Percentiles rank a stretch among this genome's conserved stretches.
These are phyloP conservation scores for Saturnispora ahearnii DNA, from an alignment of 805 yeast genomes.

Conservation along the genomic window DNA sequence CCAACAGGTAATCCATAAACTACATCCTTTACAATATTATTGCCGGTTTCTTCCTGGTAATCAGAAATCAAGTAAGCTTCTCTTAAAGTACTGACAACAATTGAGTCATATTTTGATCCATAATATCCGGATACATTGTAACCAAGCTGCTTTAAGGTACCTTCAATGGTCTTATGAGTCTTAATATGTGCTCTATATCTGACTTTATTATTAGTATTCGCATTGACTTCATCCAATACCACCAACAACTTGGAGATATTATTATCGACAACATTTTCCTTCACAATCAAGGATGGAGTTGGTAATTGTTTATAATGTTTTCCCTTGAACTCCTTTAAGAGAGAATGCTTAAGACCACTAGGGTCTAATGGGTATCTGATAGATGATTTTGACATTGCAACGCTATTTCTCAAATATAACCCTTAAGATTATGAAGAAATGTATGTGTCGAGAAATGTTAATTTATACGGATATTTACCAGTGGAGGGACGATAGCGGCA, in stretches of 20 bases:
- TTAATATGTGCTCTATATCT: slow-evolving; percentile 62
- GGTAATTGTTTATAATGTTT: slow-evolving; percentile 32
- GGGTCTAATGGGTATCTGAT: slow-evolving; percentile 9
- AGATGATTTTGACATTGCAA: slow-evolving; percentile 3
- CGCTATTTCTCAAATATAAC: neutral
- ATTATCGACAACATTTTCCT: slow-evolving; percentile 20
- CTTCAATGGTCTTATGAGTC: slow-evolving; percentile 64
- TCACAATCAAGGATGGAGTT: slow-evolving; percentile 49
- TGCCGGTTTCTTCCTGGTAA: slow-evolving; percentile 8
- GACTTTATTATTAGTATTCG: slow-evolving; percentile 9
- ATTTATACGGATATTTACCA: neutral
- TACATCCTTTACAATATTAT: slow-evolving; percentile 32
- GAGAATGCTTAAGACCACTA: slow-evolving; percentile 7
- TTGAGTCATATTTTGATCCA: slow-evolving; percentile 21
- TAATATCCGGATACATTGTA: slow-evolving; percentile 32
- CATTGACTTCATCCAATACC: slow-evolving; percentile 3
- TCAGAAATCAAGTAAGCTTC: slow-evolving; percentile 47
- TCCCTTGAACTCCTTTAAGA: slow-evolving; percentile 29
- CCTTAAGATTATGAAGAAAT: no score
- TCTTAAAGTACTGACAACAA: slow-evolving; percentile 59
- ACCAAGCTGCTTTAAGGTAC: slow-evolving; percentile 46
- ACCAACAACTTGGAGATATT: slow-evolving; percentile 6
- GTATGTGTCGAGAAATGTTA: neutral
- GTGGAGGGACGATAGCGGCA: neutral
- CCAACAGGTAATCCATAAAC: slow-evolving; percentile 49